Evolutionary conservation across 176 grass and related monocot species (phyloP).

Genomic region (Musa troglodytarum): DNA sequence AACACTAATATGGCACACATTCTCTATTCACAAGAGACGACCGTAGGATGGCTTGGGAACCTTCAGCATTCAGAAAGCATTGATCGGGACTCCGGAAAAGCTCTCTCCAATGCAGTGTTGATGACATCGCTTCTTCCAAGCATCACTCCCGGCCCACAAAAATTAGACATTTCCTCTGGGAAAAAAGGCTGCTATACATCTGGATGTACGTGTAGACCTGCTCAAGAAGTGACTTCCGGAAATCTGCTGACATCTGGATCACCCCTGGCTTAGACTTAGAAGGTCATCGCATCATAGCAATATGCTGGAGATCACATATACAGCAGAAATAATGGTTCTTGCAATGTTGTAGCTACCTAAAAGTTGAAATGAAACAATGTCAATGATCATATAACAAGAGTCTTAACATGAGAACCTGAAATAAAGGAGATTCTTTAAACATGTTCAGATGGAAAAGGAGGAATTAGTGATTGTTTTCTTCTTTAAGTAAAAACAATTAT

Average conservation of each 20-base stretch:
- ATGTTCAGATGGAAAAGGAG: no score
- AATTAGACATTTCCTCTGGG: not conserved
- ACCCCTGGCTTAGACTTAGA: not conserved
- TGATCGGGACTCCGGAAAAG: not conserved
- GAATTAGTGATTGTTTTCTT: no score
- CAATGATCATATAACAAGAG: not conserved
- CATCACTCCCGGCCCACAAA: not conserved
- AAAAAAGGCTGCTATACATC: not conserved
- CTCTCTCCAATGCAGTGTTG: no score
- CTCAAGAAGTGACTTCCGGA: not conserved
- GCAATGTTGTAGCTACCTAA: slow-evolving; percentile 2
- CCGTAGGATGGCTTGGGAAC: not conserved
- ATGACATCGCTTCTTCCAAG: no score
- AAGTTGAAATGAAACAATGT: not conserved
- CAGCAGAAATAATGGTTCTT: not conserved
- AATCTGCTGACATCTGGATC: slow-evolving; percentile 3
- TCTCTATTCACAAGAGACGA: not conserved
- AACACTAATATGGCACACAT: not conserved
- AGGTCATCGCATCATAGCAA: not conserved
- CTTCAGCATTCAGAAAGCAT: not conserved
- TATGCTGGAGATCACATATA: not conserved
- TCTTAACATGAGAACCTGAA: not conserved
- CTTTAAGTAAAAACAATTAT: no score
- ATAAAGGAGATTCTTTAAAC: not conserved
- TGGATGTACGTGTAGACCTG: not conserved